These are phyloP conservation scores for Dunaliella primolecta DNA, from an alignment of 139 green algal genomes.

Conservation along the genomic window DNA sequence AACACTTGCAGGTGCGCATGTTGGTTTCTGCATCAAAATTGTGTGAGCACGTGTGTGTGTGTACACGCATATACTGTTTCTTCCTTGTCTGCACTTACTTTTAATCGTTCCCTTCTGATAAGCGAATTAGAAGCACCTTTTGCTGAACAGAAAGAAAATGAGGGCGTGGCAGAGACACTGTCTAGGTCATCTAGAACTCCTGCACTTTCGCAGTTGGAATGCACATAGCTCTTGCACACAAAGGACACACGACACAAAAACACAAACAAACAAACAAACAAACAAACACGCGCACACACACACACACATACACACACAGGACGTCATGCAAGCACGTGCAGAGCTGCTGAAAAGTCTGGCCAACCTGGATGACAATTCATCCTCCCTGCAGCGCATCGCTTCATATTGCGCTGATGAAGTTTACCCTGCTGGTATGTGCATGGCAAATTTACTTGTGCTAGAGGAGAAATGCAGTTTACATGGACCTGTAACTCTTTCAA, in stretches of 20 bases:
- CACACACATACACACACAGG: slow-evolving; percentile 5
- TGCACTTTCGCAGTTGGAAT: no score
- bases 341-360: slow-evolving; percentile 6
- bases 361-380: not conserved
- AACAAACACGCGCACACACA: not conserved
- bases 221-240: no score
- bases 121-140: no score
- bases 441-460: not conserved
- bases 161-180: no score
- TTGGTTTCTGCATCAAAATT: not conserved
- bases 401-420: not conserved
- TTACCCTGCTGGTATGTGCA: not conserved
- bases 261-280: no score
- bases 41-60: not conserved
- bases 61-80: no score
- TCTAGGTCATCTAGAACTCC: no score
- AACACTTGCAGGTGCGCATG: slow-evolving; percentile 27
- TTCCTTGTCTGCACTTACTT: no score
- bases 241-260: no score
- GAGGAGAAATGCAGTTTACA: not conserved
- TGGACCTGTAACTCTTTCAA: no score
- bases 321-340: not conserved
- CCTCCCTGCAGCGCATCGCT: not conserved
- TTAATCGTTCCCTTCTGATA: no score
- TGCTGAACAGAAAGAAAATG: no score